phyloP scores from a whole-genome alignment of 495 filamentous ascomycete genomes.

The Tirmania nivea region DNA sequence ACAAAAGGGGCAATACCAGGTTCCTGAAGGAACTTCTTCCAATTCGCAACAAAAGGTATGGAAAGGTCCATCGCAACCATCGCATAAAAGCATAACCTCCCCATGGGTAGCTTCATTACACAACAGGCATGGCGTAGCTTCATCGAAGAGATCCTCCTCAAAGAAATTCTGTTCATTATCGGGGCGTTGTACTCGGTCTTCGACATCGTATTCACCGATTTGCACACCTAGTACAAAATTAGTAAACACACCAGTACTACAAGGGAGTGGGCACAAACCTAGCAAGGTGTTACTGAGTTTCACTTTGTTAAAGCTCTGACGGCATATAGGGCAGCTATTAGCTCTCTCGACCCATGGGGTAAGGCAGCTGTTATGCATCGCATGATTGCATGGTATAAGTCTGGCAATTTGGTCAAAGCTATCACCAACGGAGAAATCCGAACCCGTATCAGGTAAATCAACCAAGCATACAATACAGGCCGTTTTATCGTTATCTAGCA shows the following conservation, averaged over 20 bases:
- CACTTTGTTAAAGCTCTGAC: slow-evolving; percentile 55
- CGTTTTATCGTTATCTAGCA: background rate
- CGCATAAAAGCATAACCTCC: slow-evolving; percentile 63
- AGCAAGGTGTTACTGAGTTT: slow-evolving; percentile 31
- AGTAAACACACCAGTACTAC: slow-evolving; percentile 9
- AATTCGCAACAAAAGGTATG: slow-evolving; percentile 78
- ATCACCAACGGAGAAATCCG: background rate
- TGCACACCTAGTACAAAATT: slow-evolving; percentile 35
- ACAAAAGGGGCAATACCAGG: slow-evolving; percentile 76
- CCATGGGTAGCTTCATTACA: slow-evolving; percentile 57
- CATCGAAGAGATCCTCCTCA: slow-evolving; percentile 33
- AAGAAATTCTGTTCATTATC: slow-evolving; percentile 69
- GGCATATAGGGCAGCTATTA: slow-evolving; percentile 94
- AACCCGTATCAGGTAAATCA: background rate
- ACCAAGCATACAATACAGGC: background rate
- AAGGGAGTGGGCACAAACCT: background rate
- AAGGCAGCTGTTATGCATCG: slow-evolving; percentile 76
- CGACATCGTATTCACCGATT: slow-evolving; percentile 61
- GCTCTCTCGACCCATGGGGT: slow-evolving; percentile 85
- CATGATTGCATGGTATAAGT: slow-evolving; percentile 50
- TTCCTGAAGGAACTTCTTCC: slow-evolving; percentile 42
- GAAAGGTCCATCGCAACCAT: slow-evolving; percentile 62
- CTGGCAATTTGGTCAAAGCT: slow-evolving; percentile 10
- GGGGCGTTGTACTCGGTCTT: slow-evolving; percentile 72
- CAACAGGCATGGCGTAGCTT: slow-evolving; percentile 58